A percentile compares a stretch with the other conserved stretches of the same genome.
These are phyloP conservation scores for Corymbia citriodora DNA, from an alignment of 441 rosid genomes.

Conservation along the genomic window DNA sequence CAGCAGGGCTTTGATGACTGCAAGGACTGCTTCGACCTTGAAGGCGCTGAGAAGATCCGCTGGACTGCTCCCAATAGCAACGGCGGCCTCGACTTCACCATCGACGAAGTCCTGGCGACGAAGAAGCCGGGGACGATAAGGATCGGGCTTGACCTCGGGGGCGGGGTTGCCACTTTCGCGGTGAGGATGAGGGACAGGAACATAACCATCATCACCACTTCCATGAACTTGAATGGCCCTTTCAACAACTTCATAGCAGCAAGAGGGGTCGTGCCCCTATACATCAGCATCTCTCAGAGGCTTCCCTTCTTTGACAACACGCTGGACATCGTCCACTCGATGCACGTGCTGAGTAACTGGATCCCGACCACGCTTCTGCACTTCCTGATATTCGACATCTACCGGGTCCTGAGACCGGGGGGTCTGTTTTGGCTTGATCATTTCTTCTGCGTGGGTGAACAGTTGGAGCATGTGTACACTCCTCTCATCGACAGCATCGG, in stretches of 20 bases:
- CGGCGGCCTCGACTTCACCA: conserved; percentile 25
- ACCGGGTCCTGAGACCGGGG: conserved; percentile 48
- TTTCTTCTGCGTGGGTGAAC: conserved; percentile 35
- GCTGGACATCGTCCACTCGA: conserved; percentile 53
- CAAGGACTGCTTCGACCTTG: conserved; percentile 56
- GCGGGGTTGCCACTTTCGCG: conserved; percentile 54
- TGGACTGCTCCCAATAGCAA: conserved; percentile 18
- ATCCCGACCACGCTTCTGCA: conserved; percentile 45
- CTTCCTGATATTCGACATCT: conserved; percentile 41
- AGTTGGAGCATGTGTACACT: conserved; percentile 30
- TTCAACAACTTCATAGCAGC: conserved; percentile 55
- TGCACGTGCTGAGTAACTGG: conserved; percentile 60
- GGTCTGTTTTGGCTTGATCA: conserved; percentile 57
- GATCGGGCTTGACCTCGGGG: conserved; percentile 59
- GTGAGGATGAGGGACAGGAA: conserved; percentile 51
- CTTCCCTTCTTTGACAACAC: conserved; percentile 58
- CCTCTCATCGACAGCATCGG: conserved; percentile 47
- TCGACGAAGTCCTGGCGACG: conserved; percentile 40
- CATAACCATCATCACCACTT: conserved; percentile 45
- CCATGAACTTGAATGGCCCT: conserved; percentile 60
- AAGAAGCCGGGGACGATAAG: conserved; percentile 38
- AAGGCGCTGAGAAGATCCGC: conserved; percentile 32
- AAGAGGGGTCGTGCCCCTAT: conserved; percentile 44
- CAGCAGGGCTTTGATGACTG: conserved; percentile 55
- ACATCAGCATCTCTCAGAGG: conserved; percentile 51